phyloP scores from a whole-genome alignment of 768 basidiomycete genomes.

The Pulveroboletus sp. region DNA sequence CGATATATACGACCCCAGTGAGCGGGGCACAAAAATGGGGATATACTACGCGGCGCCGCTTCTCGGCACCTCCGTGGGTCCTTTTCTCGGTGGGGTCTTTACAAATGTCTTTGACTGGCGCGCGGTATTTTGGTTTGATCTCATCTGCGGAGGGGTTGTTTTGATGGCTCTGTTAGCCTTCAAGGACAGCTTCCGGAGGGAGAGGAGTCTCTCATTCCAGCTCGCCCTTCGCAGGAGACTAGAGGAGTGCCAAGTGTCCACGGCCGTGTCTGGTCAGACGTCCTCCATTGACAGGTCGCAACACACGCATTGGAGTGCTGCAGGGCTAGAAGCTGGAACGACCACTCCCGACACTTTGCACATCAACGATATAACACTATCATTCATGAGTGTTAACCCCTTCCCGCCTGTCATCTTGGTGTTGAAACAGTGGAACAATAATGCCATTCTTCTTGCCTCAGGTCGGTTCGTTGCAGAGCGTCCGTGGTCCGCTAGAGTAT shows the following conservation, averaged over 20 bases:
- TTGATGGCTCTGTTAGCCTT: conserved; percentile 60
- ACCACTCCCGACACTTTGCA: background rate
- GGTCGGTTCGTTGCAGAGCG: conserved; percentile 6
- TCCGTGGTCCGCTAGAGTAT: background rate
- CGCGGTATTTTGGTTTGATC: conserved; percentile 79
- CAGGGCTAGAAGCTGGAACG: conserved; percentile 4
- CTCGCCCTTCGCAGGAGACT: conserved; percentile 47
- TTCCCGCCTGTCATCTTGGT: conserved; percentile 57
- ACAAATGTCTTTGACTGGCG: conserved; percentile 74
- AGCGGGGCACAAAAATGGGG: conserved; percentile 80
- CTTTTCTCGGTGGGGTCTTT: conserved; percentile 65
- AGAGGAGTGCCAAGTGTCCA: conserved; percentile 18
- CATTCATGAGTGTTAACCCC: conserved; percentile 69
- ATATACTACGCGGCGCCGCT: conserved; percentile 78
- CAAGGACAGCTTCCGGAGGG: conserved; percentile 77
- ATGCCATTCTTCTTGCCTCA: conserved; percentile 45
- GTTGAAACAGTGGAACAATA: conserved; percentile 60
- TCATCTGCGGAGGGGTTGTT: conserved; percentile 52
- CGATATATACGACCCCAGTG: conserved; percentile 73
- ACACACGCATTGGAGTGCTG: background rate
- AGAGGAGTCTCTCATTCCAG: conserved; percentile 79
- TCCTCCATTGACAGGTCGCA: conserved; percentile 5
- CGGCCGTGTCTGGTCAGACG: background rate
- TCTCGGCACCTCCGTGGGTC: conserved; percentile 63
- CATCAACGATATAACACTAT: conserved; percentile 42